Evolutionary conservation across 2,329 filamentous ascomycete genomes (phyloP).

Genomic region (Xylogone sp.): DNA sequence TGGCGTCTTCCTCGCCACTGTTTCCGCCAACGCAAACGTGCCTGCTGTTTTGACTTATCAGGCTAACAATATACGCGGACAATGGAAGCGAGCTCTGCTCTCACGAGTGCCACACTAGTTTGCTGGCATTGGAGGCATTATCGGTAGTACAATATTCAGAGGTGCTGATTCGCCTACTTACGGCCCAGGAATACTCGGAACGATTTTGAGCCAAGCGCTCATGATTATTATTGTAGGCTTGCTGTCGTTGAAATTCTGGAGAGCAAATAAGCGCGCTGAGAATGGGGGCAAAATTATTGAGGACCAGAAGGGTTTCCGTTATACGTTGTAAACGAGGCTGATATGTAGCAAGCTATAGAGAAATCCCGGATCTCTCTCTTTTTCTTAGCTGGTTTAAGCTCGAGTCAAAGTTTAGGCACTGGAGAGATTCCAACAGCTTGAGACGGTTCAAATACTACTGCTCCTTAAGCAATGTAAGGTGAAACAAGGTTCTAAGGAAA

Average conservation of each 20-base stretch:
- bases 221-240: slow-evolving; percentile 16
- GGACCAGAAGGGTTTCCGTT: slow-evolving; percentile 28
- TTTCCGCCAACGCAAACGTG: slow-evolving; percentile 64
- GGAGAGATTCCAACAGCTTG: too few species aligned
- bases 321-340: too few species aligned
- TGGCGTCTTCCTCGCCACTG: slow-evolving; percentile 46
- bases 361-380: too few species aligned
- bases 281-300: slow-evolving; percentile 25
- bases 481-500: too few species aligned
- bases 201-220: slow-evolving; percentile 6
- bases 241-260: slow-evolving; percentile 18
- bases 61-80: slow-evolving; percentile 81
- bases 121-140: slow-evolving; percentile 74
- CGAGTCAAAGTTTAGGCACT: too few species aligned
- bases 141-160: slow-evolving; percentile 68
- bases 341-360: too few species aligned
- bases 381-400: too few species aligned
- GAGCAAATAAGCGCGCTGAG: slow-evolving; percentile 23
- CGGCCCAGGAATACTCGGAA: slow-evolving; percentile 9
- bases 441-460: too few species aligned
- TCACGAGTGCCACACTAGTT: slow-evolving; percentile 71
- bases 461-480: too few species aligned
- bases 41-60: slow-evolving; percentile 73
- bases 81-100: slow-evolving; percentile 83
- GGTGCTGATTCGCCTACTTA: slow-evolving; percentile 5